These are phyloP conservation scores for Seiridium unicorne DNA, from an alignment of 2,329 filamentous ascomycete genomes.

Conservation along the genomic window DNA sequence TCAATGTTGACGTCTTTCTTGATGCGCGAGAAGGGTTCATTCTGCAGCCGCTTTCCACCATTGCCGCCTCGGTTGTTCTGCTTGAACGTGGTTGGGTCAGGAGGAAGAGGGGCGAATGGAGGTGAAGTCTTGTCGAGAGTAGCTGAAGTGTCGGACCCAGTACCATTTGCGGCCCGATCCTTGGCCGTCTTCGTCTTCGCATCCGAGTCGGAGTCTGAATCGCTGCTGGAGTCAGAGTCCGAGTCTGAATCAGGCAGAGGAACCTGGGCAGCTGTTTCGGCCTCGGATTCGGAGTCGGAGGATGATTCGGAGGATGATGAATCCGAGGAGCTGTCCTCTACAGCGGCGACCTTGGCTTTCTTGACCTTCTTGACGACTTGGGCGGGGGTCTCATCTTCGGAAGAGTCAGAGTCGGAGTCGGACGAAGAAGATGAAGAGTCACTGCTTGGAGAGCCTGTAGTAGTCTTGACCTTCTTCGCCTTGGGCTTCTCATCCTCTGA, in stretches of 20 bases:
- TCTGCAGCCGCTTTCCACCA: slow-evolving; percentile 46
- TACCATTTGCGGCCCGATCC: slow-evolving; percentile 23
- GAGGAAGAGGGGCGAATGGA: slow-evolving; percentile 51
- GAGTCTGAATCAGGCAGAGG: slow-evolving; percentile 41
- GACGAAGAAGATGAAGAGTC: slow-evolving; percentile 33
- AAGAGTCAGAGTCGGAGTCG: slow-evolving; percentile 27
- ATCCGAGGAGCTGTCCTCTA: slow-evolving; percentile 30
- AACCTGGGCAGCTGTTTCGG: slow-evolving; percentile 33
- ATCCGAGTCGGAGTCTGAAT: slow-evolving; percentile 37
- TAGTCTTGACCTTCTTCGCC: slow-evolving; percentile 39
- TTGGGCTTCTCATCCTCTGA: slow-evolving; percentile 36
- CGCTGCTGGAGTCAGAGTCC: slow-evolving; percentile 31
- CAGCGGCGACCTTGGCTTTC: slow-evolving; percentile 7
- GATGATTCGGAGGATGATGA: slow-evolving; percentile 33
- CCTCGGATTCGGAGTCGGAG: slow-evolving; percentile 33
- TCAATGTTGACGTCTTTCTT: slow-evolving; percentile 68
- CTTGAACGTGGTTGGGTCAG: slow-evolving; percentile 42
- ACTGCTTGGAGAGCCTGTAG: slow-evolving; percentile 36
- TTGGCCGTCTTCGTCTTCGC: slow-evolving; percentile 26
- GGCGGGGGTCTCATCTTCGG: slow-evolving; percentile 21
- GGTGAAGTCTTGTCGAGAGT: slow-evolving; percentile 55
- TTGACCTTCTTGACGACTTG: slow-evolving; percentile 15
- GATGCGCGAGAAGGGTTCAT: slow-evolving; percentile 75
- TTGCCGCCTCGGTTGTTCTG: slow-evolving; percentile 32
- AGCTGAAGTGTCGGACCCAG: slow-evolving; percentile 37